These are phyloP conservation scores for Sporothrix pseudoabietina DNA, from an alignment of 2,329 filamentous ascomycete genomes.

Conservation along the genomic window DNA sequence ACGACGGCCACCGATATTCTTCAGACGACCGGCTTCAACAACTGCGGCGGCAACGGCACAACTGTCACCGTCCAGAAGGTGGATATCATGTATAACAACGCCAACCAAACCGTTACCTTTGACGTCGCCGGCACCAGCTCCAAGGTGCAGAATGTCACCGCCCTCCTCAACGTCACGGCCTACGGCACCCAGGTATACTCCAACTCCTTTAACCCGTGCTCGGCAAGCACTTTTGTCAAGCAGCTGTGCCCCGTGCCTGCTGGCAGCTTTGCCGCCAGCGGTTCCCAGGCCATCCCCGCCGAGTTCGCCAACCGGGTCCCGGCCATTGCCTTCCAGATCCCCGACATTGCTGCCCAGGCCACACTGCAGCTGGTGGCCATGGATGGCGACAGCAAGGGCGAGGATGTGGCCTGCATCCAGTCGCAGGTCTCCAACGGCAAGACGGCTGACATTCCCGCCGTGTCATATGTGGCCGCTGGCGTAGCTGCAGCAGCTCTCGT, in stretches of 20 bases:
- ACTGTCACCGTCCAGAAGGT: constrained; percentile 71
- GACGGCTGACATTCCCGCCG: constrained; percentile 70
- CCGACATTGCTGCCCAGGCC: constrained; percentile 85
- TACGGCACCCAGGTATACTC: constrained; percentile 82
- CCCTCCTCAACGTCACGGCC: constrained; percentile 72
- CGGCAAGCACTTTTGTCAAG: constrained; percentile 63
- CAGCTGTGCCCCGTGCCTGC: constrained; percentile 85
- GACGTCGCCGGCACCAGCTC: constrained; percentile 77
- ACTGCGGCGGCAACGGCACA: constrained; percentile 59
- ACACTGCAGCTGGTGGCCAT: constrained; percentile 71
- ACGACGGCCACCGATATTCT: constrained; percentile 71
- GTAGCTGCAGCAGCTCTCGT: constrained; percentile 82
- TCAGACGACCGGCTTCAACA: constrained; percentile 76
- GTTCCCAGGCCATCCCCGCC: constrained; percentile 70
- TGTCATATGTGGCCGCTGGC: constrained; percentile 81
- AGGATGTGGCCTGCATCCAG: constrained; percentile 77
- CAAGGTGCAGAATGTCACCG: constrained; percentile 77
- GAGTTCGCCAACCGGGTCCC: constrained; percentile 76
- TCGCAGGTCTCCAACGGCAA: constrained; percentile 86
- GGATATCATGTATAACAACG: constrained; percentile 77
- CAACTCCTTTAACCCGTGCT: constrained; percentile 82
- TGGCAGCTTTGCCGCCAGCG: constrained; percentile 72
- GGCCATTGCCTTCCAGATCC: constrained; percentile 83
- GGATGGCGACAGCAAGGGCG: constrained; percentile 48
- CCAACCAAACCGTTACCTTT: constrained; percentile 72